Evolutionary conservation across 176 grass and related monocot genomes (phyloP), one percentile per base, ranked within the genome.

Genomic region (Bonia amplexicaulis): DNA sequence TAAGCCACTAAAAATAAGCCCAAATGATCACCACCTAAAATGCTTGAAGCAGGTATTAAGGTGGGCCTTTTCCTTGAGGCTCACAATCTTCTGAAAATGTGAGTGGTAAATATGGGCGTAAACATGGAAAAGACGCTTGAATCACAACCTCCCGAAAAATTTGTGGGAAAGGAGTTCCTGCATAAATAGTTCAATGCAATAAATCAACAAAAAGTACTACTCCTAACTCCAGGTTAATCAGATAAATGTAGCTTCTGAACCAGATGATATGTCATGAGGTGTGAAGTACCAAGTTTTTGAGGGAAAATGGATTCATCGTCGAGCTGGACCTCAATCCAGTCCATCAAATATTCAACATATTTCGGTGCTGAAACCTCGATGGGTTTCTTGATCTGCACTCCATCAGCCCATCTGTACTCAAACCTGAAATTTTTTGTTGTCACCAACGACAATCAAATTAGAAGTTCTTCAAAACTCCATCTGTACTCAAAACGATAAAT

Each of bases 41-140:
- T 98, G 96, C 81, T 98, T 98, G 93, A 98, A 98, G 83, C 96
- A 98, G 41, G 96, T 98, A 60, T 93, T 98, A 62, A 98, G 96
- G 86, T 98, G 96, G 77, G 96, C 96, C 71, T 93, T 93, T 88
- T 98, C 96, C 77, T 98, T 93, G 47, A 98, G 96, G 68, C 87
- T 95, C 7, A 95, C 88, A 85, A 98, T 98, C 65, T 93, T 98
- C 47, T 98, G 96, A 69, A 98, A 98, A 87, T 98, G 96, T 0
- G 91, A 84, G 79, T 95, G 96, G 59, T 98, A 98, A 29, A 98
- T 98, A 69, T 98, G 96, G 17, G 91, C 93, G 44, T 98, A 95
- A n/a, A 98, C 93, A 69, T 93, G 85, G 77, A 98, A 98, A 54
- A 98, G 90, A 1, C 96, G 93, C 80, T 98, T 98, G 55, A 98